Evolutionary conservation across 1,284 basidiomycete species (phyloP).

Genomic region (Xerocomus minutiporus): DNA sequence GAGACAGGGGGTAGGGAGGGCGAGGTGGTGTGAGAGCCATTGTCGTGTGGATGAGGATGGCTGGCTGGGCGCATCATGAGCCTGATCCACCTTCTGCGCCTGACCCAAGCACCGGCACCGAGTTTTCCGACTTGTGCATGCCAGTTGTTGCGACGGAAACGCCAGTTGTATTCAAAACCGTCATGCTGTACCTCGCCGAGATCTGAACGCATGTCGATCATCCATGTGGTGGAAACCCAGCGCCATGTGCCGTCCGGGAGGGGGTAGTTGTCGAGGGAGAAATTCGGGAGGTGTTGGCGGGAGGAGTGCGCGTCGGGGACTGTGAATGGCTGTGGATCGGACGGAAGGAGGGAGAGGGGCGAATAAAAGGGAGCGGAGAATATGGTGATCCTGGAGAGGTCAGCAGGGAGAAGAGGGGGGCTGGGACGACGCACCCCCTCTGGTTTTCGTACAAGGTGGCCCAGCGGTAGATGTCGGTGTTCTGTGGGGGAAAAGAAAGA

Average conservation of each 20-base stretch:
- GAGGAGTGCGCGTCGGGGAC: constrained; percentile 43
- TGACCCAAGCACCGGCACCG: constrained; percentile 65
- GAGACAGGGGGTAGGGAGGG: constrained; percentile 6
- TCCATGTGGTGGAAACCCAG: constrained; percentile 76
- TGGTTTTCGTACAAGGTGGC: constrained; percentile 76
- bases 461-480: constrained; percentile 63
- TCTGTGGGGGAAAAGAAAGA: constrained; percentile 30
- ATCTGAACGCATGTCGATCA: constrained; percentile 80
- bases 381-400: constrained; percentile 52
- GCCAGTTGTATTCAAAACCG: constrained; percentile 80
- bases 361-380: constrained; percentile 74
- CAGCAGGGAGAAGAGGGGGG: constrained; percentile 4
- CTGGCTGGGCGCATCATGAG: constrained; percentile 68
- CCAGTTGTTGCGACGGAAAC: constrained; percentile 64
- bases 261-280: constrained; percentile 62
- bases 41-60: constrained; percentile 11
- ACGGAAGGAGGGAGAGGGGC: constrained; percentile 59
- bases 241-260: constrained; percentile 76
- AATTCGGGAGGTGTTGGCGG: constrained; percentile 45
- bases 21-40: neutral
- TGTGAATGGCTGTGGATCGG: constrained; percentile 74
- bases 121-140: constrained; percentile 53
- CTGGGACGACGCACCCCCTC: constrained; percentile 53
- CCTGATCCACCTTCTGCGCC: constrained; percentile 71
- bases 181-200: constrained; percentile 70